These are phyloP conservation scores for Amorphotheca resinae DNA, from an alignment of 495 filamentous ascomycete genomes.

Conservation along the genomic window DNA sequence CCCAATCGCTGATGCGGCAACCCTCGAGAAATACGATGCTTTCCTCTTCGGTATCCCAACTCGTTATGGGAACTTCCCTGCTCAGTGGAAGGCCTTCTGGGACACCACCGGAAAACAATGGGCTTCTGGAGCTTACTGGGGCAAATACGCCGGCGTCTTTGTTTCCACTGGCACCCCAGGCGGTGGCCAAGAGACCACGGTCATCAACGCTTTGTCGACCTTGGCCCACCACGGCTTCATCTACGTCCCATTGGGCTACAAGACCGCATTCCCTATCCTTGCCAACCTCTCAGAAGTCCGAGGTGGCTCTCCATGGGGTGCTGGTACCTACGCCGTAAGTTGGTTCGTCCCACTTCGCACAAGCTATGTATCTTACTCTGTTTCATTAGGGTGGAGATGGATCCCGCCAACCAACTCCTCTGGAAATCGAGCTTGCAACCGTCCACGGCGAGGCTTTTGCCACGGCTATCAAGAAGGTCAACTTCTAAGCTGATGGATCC, in stretches of 20 bases:
- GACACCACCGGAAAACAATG: constrained; percentile 20
- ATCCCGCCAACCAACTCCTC: constrained; percentile 59
- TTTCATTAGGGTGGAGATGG: constrained; percentile 46
- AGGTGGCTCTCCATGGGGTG: constrained; percentile 86
- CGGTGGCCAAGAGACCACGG: constrained; percentile 90
- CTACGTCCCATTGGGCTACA: constrained; percentile 91
- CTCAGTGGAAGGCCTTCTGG: constrained; percentile 66
- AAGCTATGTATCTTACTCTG: constrained; percentile 8
- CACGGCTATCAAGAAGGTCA: constrained; percentile 58
- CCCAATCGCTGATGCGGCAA: constrained; percentile 52
- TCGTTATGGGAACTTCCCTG: constrained; percentile 97
- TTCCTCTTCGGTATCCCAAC: constrained; percentile 95
- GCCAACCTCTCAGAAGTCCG: constrained; percentile 61
- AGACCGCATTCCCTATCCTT: constrained; percentile 57
- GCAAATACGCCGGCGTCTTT: constrained; percentile 88
- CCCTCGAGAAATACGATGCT: constrained; percentile 70
- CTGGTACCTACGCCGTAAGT: constrained; percentile 72
- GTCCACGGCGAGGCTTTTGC: constrained; percentile 84
- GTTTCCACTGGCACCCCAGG: constrained; percentile 69
- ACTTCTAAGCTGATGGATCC: constrained; percentile 71
- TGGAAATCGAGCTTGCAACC: constrained; percentile 66
- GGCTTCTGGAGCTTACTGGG: constrained; percentile 35
- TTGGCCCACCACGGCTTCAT: constrained; percentile 88
- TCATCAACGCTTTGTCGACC: constrained; percentile 71
- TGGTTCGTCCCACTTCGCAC: background rate